These are phyloP conservation scores for Didymella sp. DNA, from an alignment of 2,329 filamentous ascomycete genomes.

Conservation along the genomic window DNA sequence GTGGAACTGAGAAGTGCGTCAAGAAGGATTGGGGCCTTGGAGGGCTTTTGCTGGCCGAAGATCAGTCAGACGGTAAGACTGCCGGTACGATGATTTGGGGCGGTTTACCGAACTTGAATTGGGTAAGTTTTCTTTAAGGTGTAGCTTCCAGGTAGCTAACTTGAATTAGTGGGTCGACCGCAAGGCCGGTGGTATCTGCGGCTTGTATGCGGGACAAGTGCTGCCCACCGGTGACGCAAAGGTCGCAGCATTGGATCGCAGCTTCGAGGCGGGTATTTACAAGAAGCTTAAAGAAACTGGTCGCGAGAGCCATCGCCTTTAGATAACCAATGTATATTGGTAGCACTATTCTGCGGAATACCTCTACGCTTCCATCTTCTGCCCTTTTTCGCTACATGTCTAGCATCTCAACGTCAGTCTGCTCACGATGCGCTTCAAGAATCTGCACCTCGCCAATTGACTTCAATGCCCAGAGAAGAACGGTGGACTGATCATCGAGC, in stretches of 20 bases:
- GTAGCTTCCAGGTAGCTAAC: neutral
- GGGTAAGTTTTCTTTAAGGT: conserved; percentile 30
- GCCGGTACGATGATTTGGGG: conserved; percentile 44
- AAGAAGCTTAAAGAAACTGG: conserved; percentile 21
- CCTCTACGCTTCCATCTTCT: neutral
- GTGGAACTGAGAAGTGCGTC: conserved; percentile 24
- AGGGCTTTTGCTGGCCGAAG: conserved; percentile 35
- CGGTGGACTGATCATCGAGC: conserved; percentile 24
- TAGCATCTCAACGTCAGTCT: neutral
- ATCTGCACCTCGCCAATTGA: conserved; percentile 13
- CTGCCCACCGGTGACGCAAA: conserved; percentile 40
- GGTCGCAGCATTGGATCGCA: conserved; percentile 20
- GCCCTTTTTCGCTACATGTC: neutral
- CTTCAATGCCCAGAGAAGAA: conserved; percentile 33
- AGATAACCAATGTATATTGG: neutral
- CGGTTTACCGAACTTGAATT: conserved; percentile 43
- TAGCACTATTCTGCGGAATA: neutral
- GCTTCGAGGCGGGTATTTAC: conserved; percentile 34
- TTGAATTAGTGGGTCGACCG: conserved; percentile 41
- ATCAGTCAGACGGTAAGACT: conserved; percentile 33
- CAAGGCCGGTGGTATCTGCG: conserved; percentile 40
- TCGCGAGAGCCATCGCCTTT: conserved; percentile 16
- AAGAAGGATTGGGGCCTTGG: conserved; percentile 43
- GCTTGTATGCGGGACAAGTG: conserved; percentile 41
- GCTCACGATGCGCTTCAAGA: conserved; percentile 1